A percentile compares a stretch with the other conserved stretches of the same genome.
Evolutionary conservation across 1,139 yeast species (phyloP).

Genomic region (Tardiomyces digboiensis): DNA sequence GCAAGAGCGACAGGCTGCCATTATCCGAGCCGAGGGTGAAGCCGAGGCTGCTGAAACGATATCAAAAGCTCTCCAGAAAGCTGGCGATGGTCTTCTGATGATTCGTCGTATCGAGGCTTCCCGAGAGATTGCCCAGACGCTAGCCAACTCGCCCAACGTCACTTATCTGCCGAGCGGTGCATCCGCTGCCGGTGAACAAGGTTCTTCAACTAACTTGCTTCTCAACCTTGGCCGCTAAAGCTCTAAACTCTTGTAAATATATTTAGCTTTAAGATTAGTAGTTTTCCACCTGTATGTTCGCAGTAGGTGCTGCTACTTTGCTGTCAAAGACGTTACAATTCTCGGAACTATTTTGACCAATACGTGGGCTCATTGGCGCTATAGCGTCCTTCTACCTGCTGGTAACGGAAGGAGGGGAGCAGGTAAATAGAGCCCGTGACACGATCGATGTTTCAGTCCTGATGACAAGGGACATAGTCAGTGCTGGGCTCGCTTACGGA

Average conservation of each 20-base stretch:
- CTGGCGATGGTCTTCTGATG: constrained; percentile 93
- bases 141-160: constrained; percentile 76
- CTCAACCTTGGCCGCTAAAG: constrained; percentile 49
- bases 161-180: constrained; percentile 77
- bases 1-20: constrained; percentile 92
- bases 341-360: too few species aligned
- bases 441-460: background rate
- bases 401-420: background rate
- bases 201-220: constrained; percentile 37
- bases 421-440: background rate
- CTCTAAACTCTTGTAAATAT: background rate
- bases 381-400: too few species aligned
- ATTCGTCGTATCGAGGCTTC: constrained; percentile 96
- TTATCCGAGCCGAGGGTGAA: constrained; percentile 98
- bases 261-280: background rate
- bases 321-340: background rate
- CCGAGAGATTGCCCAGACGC: constrained; percentile 84
- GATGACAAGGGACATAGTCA: constrained; percentile 11
- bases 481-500: constrained; percentile 82
- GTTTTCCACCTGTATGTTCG: too few species aligned
- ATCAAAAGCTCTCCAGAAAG: constrained; percentile 85
- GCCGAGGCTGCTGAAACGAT: constrained; percentile 98
- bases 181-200: constrained; percentile 17
- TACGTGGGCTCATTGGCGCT: too few species aligned
- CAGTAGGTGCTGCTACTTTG: background rate